phyloP scores from a whole-genome alignment of 2,329 filamentous ascomycete species.

The Sarocladium oryzae region DNA sequence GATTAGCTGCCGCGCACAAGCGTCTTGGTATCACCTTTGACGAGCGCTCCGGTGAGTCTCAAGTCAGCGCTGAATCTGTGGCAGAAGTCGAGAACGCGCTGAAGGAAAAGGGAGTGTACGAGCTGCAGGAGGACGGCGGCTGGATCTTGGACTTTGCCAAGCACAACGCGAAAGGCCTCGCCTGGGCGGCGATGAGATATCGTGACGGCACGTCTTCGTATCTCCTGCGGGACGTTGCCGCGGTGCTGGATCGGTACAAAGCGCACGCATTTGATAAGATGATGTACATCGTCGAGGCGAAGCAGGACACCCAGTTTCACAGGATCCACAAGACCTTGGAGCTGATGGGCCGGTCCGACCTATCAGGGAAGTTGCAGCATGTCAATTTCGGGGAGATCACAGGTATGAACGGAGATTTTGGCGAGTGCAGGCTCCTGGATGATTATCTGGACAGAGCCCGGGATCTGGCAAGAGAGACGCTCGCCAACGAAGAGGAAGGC shows the following conservation, averaged over 20 bases:
- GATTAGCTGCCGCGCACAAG: slow-evolving; percentile 48
- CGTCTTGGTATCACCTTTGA: slow-evolving; percentile 51
- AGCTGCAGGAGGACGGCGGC: slow-evolving; percentile 55
- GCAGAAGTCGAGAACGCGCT: slow-evolving; percentile 51
- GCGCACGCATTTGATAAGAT: slow-evolving; percentile 65
- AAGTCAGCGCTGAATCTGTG: slow-evolving; percentile 45
- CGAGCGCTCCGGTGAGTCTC: slow-evolving; percentile 61
- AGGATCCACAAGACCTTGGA: slow-evolving; percentile 57
- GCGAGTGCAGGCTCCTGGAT: slow-evolving; percentile 14
- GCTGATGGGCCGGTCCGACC: slow-evolving; percentile 27
- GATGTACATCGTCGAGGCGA: slow-evolving; percentile 69
- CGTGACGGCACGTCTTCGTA: slow-evolving; percentile 38
- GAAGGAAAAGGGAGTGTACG: slow-evolving; percentile 52
- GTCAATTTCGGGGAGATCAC: slow-evolving; percentile 50
- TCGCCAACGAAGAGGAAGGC: slow-evolving; percentile 13
- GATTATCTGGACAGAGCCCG: slow-evolving; percentile 16
- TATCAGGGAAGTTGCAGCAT: slow-evolving; percentile 27
- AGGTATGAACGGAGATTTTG: slow-evolving; percentile 13
- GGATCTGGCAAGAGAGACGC: slow-evolving; percentile 1
- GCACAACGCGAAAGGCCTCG: slow-evolving; percentile 65
- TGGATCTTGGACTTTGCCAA: slow-evolving; percentile 65
- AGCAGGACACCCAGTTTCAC: slow-evolving; percentile 66
- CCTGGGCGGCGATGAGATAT: slow-evolving; percentile 59
- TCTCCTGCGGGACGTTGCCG: slow-evolving; percentile 65
- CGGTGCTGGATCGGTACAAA: slow-evolving; percentile 55